Evolutionary conservation across 805 yeast genomes (phyloP), one percentile per base, ranked within the genome.

Genomic region (Teunomyces funiuensis): DNA sequence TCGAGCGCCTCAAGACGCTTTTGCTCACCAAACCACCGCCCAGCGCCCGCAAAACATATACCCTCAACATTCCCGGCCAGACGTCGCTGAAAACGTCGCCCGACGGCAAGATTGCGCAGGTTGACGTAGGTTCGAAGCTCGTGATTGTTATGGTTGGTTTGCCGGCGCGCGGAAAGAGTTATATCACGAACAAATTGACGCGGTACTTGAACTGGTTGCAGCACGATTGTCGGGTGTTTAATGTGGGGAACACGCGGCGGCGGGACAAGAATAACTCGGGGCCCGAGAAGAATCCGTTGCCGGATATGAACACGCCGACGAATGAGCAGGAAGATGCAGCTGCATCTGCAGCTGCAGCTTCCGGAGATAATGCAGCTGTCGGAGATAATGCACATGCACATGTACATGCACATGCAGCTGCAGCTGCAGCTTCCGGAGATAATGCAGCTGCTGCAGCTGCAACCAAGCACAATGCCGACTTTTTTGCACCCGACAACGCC

Each of bases 81-180:
- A 89, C 97, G 0, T 77, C 85, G 37, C 82, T 90, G 1, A 81
- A 85, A 46, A 77, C 78, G 2, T 80, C 89, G 0, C 93, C 95
- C 0, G 91, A 87, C 58, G 88, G 88, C 3, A 68, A 71, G 23
- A 79, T 80, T 25, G 79, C 81, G 1, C 69, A 76, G 17, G 73
- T 53, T 50, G 97, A 88, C 55, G 82, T 85, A 4, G 91, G 88
- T 1, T 80, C 89, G 10, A 85, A 88, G 57, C 73, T 91, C 40
- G 95, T 91, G 11, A 88, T 91, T 44, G 95, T 93, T 14, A 91
- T 91, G 98, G 97, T 91, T 11, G 99, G 99, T 0, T 65, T 85
- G 25, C 98, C 98, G 0, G 97, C 97, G 0, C 73, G 97, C 41
- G 99, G 99, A 3, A 91, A 91, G 61, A 85, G 95, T 1, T 93